Percentiles rank a stretch among this genome's conserved stretches.
Conservation (phyloP, 768 basidiomycete species). For the Symmetrospora coprosmae region DNA sequence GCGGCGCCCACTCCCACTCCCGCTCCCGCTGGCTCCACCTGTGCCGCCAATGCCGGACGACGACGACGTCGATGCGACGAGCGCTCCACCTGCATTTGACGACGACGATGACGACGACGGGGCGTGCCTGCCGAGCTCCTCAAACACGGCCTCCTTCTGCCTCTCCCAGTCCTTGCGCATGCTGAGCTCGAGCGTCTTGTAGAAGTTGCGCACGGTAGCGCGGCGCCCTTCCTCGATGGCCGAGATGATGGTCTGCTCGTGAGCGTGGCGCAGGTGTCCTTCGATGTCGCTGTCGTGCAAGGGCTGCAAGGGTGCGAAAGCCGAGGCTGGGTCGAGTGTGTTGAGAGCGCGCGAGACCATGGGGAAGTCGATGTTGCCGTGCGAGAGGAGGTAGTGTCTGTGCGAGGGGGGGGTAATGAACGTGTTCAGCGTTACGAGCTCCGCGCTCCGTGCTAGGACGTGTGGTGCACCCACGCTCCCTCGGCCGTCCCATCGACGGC, state of each 20-base stretch:
- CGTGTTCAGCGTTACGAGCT: too few species aligned
- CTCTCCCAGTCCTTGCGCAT: conserved; percentile 73
- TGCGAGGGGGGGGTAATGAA: neutral
- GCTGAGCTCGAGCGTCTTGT: conserved; percentile 60
- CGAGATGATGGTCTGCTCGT: conserved; percentile 85
- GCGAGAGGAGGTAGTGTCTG: conserved; percentile 82
- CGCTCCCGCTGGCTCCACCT: neutral
- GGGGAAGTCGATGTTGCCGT: conserved; percentile 85
- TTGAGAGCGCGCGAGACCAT: conserved; percentile 69
- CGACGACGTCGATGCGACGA: neutral
- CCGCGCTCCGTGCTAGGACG: too few species aligned
- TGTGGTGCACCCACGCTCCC: conserved; percentile 15
- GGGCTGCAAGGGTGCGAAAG: conserved; percentile 77
- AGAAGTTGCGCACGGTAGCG: conserved; percentile 73
- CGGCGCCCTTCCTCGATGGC: conserved; percentile 80
- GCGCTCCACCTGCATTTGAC: neutral
- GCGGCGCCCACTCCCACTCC: conserved; percentile 6
- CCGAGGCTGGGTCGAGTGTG: conserved; percentile 61
- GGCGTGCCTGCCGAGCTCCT: conserved; percentile 53
- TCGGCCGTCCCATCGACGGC: neutral
- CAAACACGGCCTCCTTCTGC: conserved; percentile 75
- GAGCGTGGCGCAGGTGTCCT: conserved; percentile 73
- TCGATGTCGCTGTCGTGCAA: conserved; percentile 87
- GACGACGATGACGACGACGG: neutral
- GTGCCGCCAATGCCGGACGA: neutral